These are phyloP conservation scores for Blastocystis sp. DNA, from an alignment of 352 stramenopile species.

Conservation along the genomic window DNA sequence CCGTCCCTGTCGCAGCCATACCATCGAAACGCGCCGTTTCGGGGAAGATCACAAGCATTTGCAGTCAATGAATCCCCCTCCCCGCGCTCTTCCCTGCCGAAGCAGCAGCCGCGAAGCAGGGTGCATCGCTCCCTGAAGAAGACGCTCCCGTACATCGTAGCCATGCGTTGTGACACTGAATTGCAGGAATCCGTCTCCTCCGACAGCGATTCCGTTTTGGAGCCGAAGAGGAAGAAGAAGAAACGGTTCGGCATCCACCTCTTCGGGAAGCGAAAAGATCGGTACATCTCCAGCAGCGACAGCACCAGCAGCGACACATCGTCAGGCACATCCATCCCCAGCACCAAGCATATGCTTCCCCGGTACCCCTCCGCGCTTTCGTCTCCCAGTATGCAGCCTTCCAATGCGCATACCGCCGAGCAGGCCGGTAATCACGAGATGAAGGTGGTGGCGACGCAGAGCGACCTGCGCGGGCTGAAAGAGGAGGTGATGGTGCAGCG, in stretches of 20 bases:
- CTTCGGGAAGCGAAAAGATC: slow-evolving; percentile 44
- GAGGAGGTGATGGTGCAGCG: slow-evolving; percentile 13
- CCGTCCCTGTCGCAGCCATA: neutral
- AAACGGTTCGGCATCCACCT: slow-evolving; percentile 64
- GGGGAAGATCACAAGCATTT: slow-evolving; percentile 36
- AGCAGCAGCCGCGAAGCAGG: neutral
- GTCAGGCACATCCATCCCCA: neutral
- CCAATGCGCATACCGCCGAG: neutral
- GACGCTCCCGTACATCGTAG: neutral
- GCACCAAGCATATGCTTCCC: neutral
- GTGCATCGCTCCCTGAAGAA: slow-evolving; percentile 26
- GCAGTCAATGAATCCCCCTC: neutral
- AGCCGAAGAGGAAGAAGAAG: slow-evolving; percentile 12
- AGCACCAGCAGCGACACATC: neutral
- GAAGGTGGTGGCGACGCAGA: neutral
- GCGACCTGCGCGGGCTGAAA: neutral
- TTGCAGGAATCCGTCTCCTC: slow-evolving; percentile 22
- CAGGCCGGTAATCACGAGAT: neutral
- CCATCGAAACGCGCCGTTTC: neutral
- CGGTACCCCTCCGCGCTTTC: neutral
- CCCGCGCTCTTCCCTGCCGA: neutral
- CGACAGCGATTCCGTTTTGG: neutral
- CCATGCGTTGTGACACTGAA: neutral
- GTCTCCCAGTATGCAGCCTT: neutral
- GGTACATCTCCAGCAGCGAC: neutral